Percentiles rank a stretch among this genome's conserved stretches.
phyloP scores from a whole-genome alignment of 345 rosid genomes.

The Anacardium occidentale region DNA sequence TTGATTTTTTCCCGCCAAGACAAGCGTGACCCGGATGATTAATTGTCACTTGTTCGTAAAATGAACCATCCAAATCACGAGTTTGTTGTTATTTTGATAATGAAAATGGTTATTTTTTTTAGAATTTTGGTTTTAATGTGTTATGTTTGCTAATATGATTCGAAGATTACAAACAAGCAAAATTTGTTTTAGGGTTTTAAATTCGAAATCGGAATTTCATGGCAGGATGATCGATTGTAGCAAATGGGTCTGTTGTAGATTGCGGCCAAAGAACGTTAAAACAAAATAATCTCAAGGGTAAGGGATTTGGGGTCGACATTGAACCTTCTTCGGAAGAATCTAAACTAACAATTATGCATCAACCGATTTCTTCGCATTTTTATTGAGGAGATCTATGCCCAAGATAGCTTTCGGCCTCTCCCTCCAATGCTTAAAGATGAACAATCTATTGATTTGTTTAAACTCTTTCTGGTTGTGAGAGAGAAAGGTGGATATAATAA shows the following conservation, averaged over 20 bases:
- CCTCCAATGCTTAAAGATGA: slow-evolving; percentile 65
- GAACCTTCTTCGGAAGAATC: slow-evolving; percentile 10
- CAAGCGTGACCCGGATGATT: not conserved
- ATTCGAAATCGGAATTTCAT: slow-evolving; percentile 28
- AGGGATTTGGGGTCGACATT: slow-evolving; percentile 9
- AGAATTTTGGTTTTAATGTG: too few relatives aligned
- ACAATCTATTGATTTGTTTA: slow-evolving; percentile 45
- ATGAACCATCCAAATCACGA: not conserved
- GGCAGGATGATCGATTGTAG: slow-evolving; percentile 51
- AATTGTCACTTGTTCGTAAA: not conserved
- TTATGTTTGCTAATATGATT: too few relatives aligned
- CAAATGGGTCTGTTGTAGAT: slow-evolving; percentile 33
- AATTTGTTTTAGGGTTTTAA: slow-evolving; percentile 36
- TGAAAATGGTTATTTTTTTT: too few relatives aligned
- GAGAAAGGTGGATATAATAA: slow-evolving; percentile 45
- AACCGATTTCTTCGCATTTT: slow-evolving; percentile 28
- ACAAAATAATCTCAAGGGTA: slow-evolving; percentile 17
- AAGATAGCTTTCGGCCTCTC: slow-evolving; percentile 26
- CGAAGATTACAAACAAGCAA: slow-evolving; percentile 1
- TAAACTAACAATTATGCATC: slow-evolving; percentile 28
- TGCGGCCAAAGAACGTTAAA: slow-evolving; percentile 18
- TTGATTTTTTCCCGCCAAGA: slow-evolving; percentile 38
- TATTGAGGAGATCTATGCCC: slow-evolving; percentile 28
- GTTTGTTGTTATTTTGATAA: too few relatives aligned
- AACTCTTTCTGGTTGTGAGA: slow-evolving; percentile 46